These are phyloP conservation scores for Castanea sativa DNA, from an alignment of 306 rosid species.

Conservation along the genomic window DNA sequence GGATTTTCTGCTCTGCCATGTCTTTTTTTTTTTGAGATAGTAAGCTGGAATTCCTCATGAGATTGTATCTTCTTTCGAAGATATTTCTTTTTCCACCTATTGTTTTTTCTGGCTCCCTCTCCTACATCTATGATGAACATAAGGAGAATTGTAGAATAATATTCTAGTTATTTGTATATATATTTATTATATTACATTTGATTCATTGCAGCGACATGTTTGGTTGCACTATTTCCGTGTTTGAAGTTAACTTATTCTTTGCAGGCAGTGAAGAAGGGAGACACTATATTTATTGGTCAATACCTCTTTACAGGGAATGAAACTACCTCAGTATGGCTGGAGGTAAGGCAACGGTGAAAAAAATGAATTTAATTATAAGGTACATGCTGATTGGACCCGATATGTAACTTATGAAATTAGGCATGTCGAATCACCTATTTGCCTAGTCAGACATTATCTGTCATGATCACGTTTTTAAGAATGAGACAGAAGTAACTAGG, in stretches of 20 bases:
- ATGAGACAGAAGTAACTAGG: not conserved
- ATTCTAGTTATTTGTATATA: not conserved
- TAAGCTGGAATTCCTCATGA: not conserved
- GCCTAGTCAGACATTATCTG: not conserved
- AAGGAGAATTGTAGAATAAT: not conserved
- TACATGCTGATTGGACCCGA: not conserved
- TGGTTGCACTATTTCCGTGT: not conserved
- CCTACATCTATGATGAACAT: not conserved
- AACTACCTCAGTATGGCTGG: conserved; percentile 53
- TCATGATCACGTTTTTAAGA: not conserved
- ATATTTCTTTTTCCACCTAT: not conserved
- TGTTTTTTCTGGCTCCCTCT: not conserved
- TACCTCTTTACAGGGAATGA: conserved; percentile 59
- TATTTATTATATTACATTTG: not conserved
- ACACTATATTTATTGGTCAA: conserved; percentile 48
- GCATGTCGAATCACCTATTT: not conserved
- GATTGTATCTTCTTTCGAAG: not conserved
- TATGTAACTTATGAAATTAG: not conserved
- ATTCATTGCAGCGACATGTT: not conserved
- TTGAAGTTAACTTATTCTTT: conserved; percentile 9
- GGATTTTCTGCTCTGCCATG: not conserved
- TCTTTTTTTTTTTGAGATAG: not conserved
- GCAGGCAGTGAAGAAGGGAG: conserved; percentile 50
- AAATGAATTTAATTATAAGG: not conserved
- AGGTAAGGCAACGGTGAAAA: conserved; percentile 27